phyloP scores from a whole-genome alignment of 129 eudicot species.

The Silybum marianum region DNA sequence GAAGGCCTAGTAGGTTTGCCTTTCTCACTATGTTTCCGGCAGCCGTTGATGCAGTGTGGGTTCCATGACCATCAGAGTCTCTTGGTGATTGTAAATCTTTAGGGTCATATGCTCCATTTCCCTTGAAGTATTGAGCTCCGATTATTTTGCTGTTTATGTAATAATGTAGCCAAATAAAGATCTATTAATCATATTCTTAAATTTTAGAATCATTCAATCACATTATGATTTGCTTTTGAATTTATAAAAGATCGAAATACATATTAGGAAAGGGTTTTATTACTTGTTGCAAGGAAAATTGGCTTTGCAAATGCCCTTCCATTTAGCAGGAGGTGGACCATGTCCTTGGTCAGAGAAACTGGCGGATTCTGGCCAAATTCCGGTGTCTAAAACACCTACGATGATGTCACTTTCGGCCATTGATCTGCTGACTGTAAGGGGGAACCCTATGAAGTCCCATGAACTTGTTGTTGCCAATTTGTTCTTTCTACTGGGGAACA shows the following conservation, averaged over 20 bases:
- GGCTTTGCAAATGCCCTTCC: slow-evolving; percentile 32
- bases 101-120: neutral
- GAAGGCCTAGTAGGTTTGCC: slow-evolving; percentile 39
- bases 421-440: slow-evolving; percentile 22
- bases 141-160: slow-evolving; percentile 30
- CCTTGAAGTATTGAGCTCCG: slow-evolving; percentile 32
- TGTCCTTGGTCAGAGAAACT: slow-evolving; percentile 29
- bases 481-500: slow-evolving; percentile 24
- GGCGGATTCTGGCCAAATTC: slow-evolving; percentile 33
- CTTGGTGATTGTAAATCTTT: neutral
- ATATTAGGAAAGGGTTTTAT: neutral
- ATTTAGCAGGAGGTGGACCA: slow-evolving; percentile 34
- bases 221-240: too few relatives aligned
- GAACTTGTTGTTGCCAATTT: slow-evolving; percentile 34
- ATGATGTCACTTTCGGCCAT: slow-evolving; percentile 25
- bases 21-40: slow-evolving; percentile 33
- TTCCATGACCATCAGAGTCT: slow-evolving; percentile 26
- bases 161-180: neutral
- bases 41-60: slow-evolving; percentile 37
- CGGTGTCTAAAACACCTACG: slow-evolving; percentile 31
- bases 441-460: slow-evolving; percentile 39
- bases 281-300: slow-evolving; percentile 41
- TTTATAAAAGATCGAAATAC: too few relatives aligned
- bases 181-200: neutral
- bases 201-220: neutral